Conservation (phyloP, 306 rosid species). For the Castanea sativa region DNA sequence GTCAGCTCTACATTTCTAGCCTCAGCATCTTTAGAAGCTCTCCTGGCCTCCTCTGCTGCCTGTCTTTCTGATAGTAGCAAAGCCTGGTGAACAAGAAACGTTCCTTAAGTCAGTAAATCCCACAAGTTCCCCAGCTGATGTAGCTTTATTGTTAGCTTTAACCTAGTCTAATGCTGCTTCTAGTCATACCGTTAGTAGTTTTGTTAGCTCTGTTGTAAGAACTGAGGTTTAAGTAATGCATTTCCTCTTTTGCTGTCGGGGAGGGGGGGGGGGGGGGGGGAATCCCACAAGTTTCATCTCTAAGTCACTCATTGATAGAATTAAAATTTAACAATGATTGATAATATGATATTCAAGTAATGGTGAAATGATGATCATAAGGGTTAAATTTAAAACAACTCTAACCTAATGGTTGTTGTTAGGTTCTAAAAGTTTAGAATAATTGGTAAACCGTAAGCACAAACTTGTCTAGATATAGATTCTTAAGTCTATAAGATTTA, state of each 20-base stretch:
- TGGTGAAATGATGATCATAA: neutral
- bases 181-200: too few relatives aligned
- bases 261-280: too few relatives aligned
- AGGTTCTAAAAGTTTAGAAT: too few relatives aligned
- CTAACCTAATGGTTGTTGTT: neutral
- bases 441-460: too few relatives aligned
- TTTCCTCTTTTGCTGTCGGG: too few relatives aligned
- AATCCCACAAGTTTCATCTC: neutral
- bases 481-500: too few relatives aligned
- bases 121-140: neutral
- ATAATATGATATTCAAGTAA: neutral
- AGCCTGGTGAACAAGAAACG: conserved; percentile 46
- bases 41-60: conserved; percentile 70
- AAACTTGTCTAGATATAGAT: too few relatives aligned
- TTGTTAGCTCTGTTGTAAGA: too few relatives aligned
- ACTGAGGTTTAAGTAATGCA: too few relatives aligned
- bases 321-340: neutral
- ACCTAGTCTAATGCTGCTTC: too few relatives aligned
- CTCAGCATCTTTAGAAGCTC: conserved; percentile 57
- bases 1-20: conserved; percentile 68
- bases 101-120: conserved; percentile 24
- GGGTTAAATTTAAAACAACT: neutral
- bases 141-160: too few relatives aligned
- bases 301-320: conserved; percentile 11
- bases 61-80: conserved; percentile 60